Evolutionary conservation across 169 alveolate species (phyloP).

Genomic region (Plasmodium billcollinsi): DNA sequence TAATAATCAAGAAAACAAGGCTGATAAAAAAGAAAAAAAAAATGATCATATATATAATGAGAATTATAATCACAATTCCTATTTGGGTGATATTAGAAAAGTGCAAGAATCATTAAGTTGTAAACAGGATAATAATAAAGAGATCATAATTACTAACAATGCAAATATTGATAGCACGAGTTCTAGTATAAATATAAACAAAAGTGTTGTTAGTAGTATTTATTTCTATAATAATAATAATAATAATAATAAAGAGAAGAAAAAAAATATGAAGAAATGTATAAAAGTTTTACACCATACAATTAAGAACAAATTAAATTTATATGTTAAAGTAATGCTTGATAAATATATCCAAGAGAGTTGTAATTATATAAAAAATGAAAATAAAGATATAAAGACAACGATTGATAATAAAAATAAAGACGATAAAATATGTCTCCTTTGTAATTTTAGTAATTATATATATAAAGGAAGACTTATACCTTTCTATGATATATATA

Average conservation of each 20-base stretch:
- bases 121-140: no score
- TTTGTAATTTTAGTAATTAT: conserved; percentile 53
- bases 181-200: no score
- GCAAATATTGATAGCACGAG: no score
- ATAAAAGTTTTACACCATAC: conserved; percentile 15
- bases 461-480: conserved; percentile 78
- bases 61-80: no score
- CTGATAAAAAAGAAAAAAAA: no score
- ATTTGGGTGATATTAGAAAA: no score
- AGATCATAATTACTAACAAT: no score
- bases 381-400: background rate
- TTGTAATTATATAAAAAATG: background rate
- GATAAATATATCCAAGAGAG: conserved; percentile 43
- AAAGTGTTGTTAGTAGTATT: no score
- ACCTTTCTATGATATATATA: conserved; percentile 82
- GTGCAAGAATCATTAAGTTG: no score
- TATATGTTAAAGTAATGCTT: conserved; percentile 59
- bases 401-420: background rate
- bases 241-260: conserved; percentile 6
- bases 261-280: conserved; percentile 4
- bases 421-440: conserved; percentile 18
- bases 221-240: background rate
- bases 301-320: conserved; percentile 45
- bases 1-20: no score
- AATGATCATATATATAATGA: no score